Evolutionary conservation across 169 alveolate genomes (phyloP).

Genomic region (Eimeria brunetti): DNA sequence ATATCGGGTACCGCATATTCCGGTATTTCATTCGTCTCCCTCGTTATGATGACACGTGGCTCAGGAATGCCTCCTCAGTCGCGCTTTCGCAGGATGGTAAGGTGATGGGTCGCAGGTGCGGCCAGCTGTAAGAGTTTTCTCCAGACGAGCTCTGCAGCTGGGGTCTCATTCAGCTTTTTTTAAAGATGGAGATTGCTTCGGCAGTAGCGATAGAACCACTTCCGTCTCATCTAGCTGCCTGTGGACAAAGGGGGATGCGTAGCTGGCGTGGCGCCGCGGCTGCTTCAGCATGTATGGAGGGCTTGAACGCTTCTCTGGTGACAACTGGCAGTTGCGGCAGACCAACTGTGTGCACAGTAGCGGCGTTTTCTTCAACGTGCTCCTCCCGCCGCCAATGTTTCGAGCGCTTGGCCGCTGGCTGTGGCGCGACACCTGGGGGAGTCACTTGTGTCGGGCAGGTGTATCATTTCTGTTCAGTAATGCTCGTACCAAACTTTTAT

Average conservation of each 20-base stretch:
- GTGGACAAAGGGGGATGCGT: constrained; percentile 58
- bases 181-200: neutral
- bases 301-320: neutral
- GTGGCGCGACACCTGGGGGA: neutral
- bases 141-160: constrained; percentile 7
- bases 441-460: neutral
- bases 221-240: constrained; percentile 32
- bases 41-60: constrained; percentile 33
- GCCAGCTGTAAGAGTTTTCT: constrained; percentile 44
- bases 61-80: constrained; percentile 51
- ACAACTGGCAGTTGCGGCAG: constrained; percentile 10
- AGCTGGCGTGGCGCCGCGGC: constrained; percentile 37
- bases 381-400: neutral
- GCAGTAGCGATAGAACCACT: neutral
- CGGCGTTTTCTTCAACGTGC: neutral
- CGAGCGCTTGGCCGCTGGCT: neutral
- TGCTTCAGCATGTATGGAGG: constrained; percentile 42
- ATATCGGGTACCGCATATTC: constrained; percentile 29
- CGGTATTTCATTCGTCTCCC: constrained; percentile 60
- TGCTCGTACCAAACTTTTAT: neutral
- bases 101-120: constrained; percentile 79
- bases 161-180: constrained; percentile 6
- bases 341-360: neutral
- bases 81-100: constrained; percentile 57
- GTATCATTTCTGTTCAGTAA: neutral